These are phyloP conservation scores for Mycena epipterygia DNA, from an alignment of 768 basidiomycete genomes.

Conservation along the genomic window DNA sequence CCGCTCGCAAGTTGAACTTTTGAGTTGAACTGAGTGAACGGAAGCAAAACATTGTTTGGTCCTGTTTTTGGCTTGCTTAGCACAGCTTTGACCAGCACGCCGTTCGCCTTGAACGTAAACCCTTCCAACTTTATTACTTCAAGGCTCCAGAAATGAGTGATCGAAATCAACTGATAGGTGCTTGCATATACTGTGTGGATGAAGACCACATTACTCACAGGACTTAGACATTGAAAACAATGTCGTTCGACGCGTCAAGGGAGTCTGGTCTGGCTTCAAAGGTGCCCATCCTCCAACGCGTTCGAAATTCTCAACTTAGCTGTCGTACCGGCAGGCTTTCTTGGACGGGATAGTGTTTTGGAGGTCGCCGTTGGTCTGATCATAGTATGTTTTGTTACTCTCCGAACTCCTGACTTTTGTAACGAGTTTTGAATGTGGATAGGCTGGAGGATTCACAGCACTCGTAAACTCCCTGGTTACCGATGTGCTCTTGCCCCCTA, in stretches of 20 bases:
- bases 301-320: neutral
- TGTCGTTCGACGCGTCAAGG: slow-evolving; percentile 14
- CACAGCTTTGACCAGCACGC: too few species aligned
- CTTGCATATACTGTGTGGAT: neutral
- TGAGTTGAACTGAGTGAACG: too few species aligned
- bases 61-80: too few species aligned
- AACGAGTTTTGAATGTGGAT: slow-evolving; percentile 22
- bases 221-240: slow-evolving; percentile 2
- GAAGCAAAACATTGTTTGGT: too few species aligned
- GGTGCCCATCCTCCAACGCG: neutral
- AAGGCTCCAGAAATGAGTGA: neutral
- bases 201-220: neutral
- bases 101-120: too few species aligned
- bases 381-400: slow-evolving; percentile 38
- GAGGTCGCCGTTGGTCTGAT: slow-evolving; percentile 63
- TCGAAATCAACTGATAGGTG: slow-evolving; percentile 7
- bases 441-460: slow-evolving; percentile 55
- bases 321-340: slow-evolving; percentile 36
- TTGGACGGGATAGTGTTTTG: slow-evolving; percentile 58
- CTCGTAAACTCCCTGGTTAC: slow-evolving; percentile 60
- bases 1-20: too few species aligned
- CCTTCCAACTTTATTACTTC: too few species aligned
- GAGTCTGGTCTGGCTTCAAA: slow-evolving; percentile 21
- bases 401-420: slow-evolving; percentile 20
- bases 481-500: slow-evolving; percentile 56